Evolutionary conservation across 768 basidiomycete genomes (phyloP).

Genomic region (Trametes meyenii): DNA sequence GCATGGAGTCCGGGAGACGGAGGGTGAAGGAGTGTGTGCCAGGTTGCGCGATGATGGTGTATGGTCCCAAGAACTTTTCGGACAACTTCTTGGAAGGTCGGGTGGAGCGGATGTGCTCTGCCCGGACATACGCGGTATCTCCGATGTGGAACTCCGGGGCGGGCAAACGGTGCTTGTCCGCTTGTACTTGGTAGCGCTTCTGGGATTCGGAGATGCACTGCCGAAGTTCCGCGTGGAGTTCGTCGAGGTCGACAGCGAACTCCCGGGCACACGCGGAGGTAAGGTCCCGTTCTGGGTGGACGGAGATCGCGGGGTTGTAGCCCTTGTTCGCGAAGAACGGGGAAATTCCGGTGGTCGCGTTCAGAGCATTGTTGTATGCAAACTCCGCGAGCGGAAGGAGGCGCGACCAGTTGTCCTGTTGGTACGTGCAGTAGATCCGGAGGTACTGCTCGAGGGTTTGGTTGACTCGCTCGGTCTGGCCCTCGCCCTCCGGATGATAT

Average conservation of each 20-base stretch:
- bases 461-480: conserved; percentile 42
- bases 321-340: conserved; percentile 21
- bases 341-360: background rate
- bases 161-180: conserved; percentile 11
- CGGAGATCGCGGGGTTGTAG: conserved; percentile 21
- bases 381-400: background rate
- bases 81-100: too few relatives aligned
- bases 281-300: conserved; percentile 22
- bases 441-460: conserved; percentile 43
- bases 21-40: conserved; percentile 24
- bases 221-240: too few relatives aligned
- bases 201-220: conserved; percentile 24
- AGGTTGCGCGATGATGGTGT: conserved; percentile 3
- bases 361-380: background rate
- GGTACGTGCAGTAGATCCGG: conserved; percentile 16
- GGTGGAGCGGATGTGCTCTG: too few relatives aligned
- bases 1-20: conserved; percentile 25
- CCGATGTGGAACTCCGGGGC: conserved; percentile 6
- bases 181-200: conserved; percentile 8
- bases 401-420: background rate
- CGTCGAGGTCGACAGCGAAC: too few relatives aligned
- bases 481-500: conserved; percentile 39
- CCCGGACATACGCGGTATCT: background rate
- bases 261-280: conserved; percentile 10
- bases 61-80: too few relatives aligned